Evolutionary conservation across 192 early-diverging fungal genomes (phyloP).

Genomic region (Kickxella alabastrina): DNA sequence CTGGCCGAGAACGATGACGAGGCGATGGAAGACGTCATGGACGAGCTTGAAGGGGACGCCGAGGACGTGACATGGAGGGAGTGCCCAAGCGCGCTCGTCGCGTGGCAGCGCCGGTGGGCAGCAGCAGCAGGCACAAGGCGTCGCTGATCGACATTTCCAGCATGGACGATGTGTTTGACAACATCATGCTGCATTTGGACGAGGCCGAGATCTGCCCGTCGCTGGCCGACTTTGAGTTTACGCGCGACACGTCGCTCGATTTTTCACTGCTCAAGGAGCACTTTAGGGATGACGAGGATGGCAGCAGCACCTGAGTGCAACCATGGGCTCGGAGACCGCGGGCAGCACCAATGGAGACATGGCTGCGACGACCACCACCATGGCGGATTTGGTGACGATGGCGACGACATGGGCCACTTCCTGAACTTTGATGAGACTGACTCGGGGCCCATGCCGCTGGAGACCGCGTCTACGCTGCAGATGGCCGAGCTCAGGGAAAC

Average conservation of each 20-base stretch:
- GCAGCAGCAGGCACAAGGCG: constrained; percentile 9
- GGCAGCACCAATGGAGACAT: constrained; percentile 15
- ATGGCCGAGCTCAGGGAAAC: constrained; percentile 25
- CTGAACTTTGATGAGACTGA: constrained; percentile 46
- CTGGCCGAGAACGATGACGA: constrained; percentile 50
- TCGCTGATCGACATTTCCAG: constrained; percentile 36
- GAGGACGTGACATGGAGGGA: constrained; percentile 1
- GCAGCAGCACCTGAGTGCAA: neutral
- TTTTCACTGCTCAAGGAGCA: constrained; percentile 56
- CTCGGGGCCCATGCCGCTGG: constrained; percentile 39
- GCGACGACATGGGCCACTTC: constrained; percentile 42
- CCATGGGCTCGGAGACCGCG: neutral
- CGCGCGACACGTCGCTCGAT: constrained; percentile 56
- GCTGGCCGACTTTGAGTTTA: constrained; percentile 67
- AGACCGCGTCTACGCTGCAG: constrained; percentile 36
- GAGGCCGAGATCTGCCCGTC: constrained; percentile 64
- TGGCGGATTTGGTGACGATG: constrained; percentile 30
- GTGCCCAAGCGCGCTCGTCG: neutral
- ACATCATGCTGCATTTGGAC: constrained; percentile 30
- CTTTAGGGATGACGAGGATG: constrained; percentile 48
- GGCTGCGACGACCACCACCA: constrained; percentile 13
- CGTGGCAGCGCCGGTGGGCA: neutral
- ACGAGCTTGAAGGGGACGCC: constrained; percentile 7
- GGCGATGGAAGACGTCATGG: constrained; percentile 8
- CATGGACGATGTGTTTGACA: constrained; percentile 29